Percentiles rank a stretch among this genome's conserved stretches.
phyloP scores from a whole-genome alignment of 805 yeast species.

The Naumovozyma baii region DNA sequence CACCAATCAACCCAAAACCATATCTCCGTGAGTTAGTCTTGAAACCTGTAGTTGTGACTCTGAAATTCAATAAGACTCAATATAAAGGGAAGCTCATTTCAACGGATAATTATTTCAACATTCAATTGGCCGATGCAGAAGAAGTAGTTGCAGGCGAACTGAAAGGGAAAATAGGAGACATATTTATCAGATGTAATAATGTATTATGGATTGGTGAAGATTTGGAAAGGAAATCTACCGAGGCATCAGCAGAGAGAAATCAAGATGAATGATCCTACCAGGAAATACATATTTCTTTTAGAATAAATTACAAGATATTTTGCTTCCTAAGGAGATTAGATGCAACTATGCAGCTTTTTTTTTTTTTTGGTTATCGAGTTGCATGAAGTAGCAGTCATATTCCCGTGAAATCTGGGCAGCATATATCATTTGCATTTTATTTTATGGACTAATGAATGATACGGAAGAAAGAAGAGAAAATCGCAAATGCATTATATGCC shows the following conservation, averaged over 20 bases:
- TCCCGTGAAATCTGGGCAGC: no score
- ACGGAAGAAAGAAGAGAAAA: no score
- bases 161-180: conserved; percentile 56
- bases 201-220: conserved; percentile 42
- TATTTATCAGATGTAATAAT: conserved; percentile 84
- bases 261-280: no score
- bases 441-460: no score
- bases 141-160: conserved; percentile 41
- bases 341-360: no score
- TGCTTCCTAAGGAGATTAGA: no score
- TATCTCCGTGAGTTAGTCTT: conserved; percentile 69
- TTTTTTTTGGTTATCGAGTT: no score
- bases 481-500: no score
- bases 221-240: conserved; percentile 1
- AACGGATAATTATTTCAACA: conserved; percentile 87
- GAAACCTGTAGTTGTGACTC: conserved; percentile 59
- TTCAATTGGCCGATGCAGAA: conserved; percentile 58
- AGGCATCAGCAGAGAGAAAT: not conserved
- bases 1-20: conserved; percentile 84
- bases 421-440: no score
- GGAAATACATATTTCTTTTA: no score
- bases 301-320: no score
- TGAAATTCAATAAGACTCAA: conserved; percentile 87
- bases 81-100: conserved; percentile 71
- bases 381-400: no score